Conservation (phyloP, 441 rosid genomes). For the Omphalea diandra region DNA sequence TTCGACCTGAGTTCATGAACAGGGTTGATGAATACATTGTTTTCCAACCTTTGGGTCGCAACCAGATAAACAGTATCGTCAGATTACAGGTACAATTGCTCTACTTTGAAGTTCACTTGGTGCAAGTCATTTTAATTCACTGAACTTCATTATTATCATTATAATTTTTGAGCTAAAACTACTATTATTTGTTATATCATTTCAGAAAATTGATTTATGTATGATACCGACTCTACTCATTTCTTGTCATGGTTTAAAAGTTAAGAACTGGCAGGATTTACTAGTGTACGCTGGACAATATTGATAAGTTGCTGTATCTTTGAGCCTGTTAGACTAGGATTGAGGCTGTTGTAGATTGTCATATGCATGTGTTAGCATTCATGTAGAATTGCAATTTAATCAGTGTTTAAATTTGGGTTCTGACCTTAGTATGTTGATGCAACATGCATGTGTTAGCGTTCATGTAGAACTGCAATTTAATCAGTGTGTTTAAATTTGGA, state of each 20-base stretch:
- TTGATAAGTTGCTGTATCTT: background rate
- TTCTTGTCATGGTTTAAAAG: too few relatives aligned
- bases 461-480: too few relatives aligned
- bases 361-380: background rate
- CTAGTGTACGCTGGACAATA: too few relatives aligned
- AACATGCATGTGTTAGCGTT: background rate
- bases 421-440: background rate
- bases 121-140: background rate
- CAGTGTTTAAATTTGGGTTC: background rate
- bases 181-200: too few relatives aligned
- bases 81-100: slow-evolving; percentile 68
- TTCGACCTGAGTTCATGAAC: slow-evolving; percentile 98
- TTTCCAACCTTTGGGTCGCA: slow-evolving; percentile 90
- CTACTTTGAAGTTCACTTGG: background rate
- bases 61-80: slow-evolving; percentile 81
- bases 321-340: background rate
- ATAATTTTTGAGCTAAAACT: background rate
- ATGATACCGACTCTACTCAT: too few relatives aligned
- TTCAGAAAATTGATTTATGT: background rate
- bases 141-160: background rate
- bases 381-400: too few relatives aligned
- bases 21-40: slow-evolving; percentile 97
- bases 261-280: too few relatives aligned
- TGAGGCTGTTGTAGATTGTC: background rate
- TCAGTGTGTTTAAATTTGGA: background rate